Percentiles rank a stretch among this genome's conserved stretches.
Evolutionary conservation across 306 rosid genomes (phyloP).

Genomic region (Lablab purpureus): DNA sequence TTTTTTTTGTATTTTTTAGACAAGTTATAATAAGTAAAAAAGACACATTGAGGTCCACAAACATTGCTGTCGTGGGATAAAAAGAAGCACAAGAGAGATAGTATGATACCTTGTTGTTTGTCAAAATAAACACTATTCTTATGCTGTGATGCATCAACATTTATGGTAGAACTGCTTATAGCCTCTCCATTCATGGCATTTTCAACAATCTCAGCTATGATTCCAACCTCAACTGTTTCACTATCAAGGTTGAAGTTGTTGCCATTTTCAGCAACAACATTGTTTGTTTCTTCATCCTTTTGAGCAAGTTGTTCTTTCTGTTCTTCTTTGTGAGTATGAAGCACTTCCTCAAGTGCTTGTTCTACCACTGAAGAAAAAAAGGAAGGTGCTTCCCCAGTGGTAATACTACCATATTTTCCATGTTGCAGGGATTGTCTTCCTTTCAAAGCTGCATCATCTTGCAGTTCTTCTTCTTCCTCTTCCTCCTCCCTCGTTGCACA

Average conservation of each 20-base stretch:
- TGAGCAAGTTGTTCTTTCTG: not conserved
- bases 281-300: constrained; percentile 16
- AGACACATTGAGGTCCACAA: not conserved
- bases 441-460: constrained; percentile 18
- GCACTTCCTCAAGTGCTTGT: constrained; percentile 9
- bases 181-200: constrained; percentile 29
- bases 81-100: constrained; percentile 13
- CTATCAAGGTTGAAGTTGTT: not conserved
- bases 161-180: not conserved
- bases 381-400: not conserved
- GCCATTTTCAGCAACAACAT: constrained; percentile 17
- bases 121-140: constrained; percentile 39
- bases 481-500: constrained; percentile 31
- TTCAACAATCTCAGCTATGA: constrained; percentile 14
- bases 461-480: constrained; percentile 15
- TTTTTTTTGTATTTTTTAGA: not conserved
- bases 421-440: constrained; percentile 22
- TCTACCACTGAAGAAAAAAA: not conserved
- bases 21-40: not conserved
- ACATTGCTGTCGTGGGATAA: not conserved
- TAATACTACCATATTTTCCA: not conserved
- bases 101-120: constrained; percentile 37
- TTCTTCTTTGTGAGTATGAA: constrained; percentile 16
- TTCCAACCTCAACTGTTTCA: not conserved
- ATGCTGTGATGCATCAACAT: constrained; percentile 26